Percentiles rank a stretch among this genome's conserved stretches.
These are phyloP conservation scores for Chaetomium globosum DNA, from an alignment of 2,329 filamentous ascomycete genomes.

Conservation along the genomic window DNA sequence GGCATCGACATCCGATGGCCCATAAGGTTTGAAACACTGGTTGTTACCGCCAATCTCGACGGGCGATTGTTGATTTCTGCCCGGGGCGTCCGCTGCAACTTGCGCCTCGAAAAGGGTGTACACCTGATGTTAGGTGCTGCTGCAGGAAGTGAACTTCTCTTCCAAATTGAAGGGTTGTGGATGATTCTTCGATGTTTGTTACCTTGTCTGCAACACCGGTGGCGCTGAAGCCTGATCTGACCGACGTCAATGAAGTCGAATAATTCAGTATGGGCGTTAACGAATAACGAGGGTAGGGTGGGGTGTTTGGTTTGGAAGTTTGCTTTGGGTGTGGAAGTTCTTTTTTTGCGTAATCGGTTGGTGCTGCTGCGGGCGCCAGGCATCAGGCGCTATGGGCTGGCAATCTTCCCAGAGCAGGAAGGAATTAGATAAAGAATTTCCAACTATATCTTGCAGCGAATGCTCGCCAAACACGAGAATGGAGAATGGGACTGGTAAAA, in stretches of 20 bases:
- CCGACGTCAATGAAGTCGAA: not conserved
- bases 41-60: slow-evolving; percentile 17
- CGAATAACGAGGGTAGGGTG: not conserved
- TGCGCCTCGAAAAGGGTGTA: not conserved
- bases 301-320: not conserved
- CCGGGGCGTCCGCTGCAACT: not conserved
- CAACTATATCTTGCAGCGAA: not conserved
- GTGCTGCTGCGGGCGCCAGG: not conserved
- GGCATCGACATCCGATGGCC: slow-evolving; percentile 14
- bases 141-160: not conserved
- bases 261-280: not conserved
- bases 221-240: not conserved
- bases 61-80: not conserved
- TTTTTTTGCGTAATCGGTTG: not conserved
- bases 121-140: not conserved
- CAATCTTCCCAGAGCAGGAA: not conserved
- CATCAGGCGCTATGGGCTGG: not conserved
- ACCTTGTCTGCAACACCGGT: not conserved
- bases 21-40: slow-evolving; percentile 15
- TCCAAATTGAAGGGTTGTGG: not conserved
- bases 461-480: slow-evolving; percentile 8
- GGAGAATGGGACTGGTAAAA: slow-evolving; percentile 12
- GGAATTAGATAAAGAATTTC: not conserved
- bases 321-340: not conserved
- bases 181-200: not conserved